Base-by-base conservation (phyloP, 805 yeast genomes). In the Ogataea paradorogensis region DNA sequence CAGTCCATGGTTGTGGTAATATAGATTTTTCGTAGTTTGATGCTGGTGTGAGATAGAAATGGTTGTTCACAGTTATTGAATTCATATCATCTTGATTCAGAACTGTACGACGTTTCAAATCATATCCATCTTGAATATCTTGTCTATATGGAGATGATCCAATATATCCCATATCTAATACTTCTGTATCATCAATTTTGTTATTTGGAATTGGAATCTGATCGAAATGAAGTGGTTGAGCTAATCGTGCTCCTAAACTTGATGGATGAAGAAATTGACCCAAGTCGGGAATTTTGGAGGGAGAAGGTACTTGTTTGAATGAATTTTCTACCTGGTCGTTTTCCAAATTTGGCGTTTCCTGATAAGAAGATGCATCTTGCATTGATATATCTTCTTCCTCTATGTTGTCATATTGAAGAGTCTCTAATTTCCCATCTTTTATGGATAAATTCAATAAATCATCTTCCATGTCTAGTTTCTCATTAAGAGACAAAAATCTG, bases 1-100 rank as follows among this genome's bases (percentile, higher is more conserved):
- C 41, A 5, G 76, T 72, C 86, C 86, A 80, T 0, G 86, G 84
- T 2, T 65, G 63, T 1, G 87, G 87, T 23, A 81, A 61, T 10
- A 34, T 18, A 9, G 42, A 31, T 20, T 13, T 22, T 18, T 29
- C 30, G 14, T 16, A 16, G n/a, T 5, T 30, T 33, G 13, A 14
- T 18, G 21, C 22, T 15, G n/a, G n/a, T n/a, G 10, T 32, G 23
- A 40, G 37, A 24, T 46, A 43, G 30, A 40, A 42, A 27, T 46
- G 48, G 22, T 45, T 40, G 21, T 46, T 46, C 21, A 43, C 36
- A 5, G 33, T 34, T 9, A 26, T 10, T 16, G 38, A 34, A 14
- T 9, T 9, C 11, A 8, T 15, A 7, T 7, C 5, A 26, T 8
- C 15, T 28, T 28, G n/a, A 15, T 14, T n/a, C 4, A 8, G 25